Evolutionary conservation across 23 red algal genomes (phyloP).

Genomic region (Pyropia yezoensis): DNA sequence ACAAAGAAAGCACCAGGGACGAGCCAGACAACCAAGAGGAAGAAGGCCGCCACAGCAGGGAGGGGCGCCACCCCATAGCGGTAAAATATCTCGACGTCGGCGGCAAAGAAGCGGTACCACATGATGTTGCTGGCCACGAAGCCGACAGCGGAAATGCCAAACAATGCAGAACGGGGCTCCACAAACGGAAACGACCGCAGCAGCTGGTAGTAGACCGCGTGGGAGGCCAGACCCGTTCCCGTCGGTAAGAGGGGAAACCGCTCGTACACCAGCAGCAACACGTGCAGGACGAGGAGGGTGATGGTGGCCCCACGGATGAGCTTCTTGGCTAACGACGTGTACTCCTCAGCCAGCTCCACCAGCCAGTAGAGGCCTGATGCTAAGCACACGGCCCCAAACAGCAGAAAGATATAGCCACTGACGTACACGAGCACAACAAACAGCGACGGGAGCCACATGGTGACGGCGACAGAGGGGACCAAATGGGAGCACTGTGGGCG

Average conservation of each 20-base stretch:
- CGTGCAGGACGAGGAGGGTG: constrained; percentile 34
- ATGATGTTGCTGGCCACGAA: constrained; percentile 47
- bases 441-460: constrained; percentile 71
- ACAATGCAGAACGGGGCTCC: constrained; percentile 40
- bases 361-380: constrained; percentile 82
- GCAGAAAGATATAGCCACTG: constrained; percentile 71
- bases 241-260: constrained; percentile 64
- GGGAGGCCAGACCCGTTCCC: constrained; percentile 46
- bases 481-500: no score
- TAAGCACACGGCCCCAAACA: constrained; percentile 66
- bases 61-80: constrained; percentile 56
- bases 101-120: constrained; percentile 73
- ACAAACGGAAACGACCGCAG: constrained; percentile 76
- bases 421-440: constrained; percentile 78
- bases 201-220: constrained; percentile 42
- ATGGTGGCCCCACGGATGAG: constrained; percentile 38
- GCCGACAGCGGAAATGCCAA: constrained; percentile 21
- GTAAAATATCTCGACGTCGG: constrained; percentile 61
- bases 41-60: constrained; percentile 67
- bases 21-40: constrained; percentile 70
- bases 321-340: constrained; percentile 76
- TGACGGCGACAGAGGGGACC: background rate
- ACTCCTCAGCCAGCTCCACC: constrained; percentile 84
- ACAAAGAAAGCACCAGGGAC: constrained; percentile 79
- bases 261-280: constrained; percentile 63